phyloP scores from a whole-genome alignment of 2,329 filamentous ascomycete genomes.

The Pestalotiopsis fici region DNA sequence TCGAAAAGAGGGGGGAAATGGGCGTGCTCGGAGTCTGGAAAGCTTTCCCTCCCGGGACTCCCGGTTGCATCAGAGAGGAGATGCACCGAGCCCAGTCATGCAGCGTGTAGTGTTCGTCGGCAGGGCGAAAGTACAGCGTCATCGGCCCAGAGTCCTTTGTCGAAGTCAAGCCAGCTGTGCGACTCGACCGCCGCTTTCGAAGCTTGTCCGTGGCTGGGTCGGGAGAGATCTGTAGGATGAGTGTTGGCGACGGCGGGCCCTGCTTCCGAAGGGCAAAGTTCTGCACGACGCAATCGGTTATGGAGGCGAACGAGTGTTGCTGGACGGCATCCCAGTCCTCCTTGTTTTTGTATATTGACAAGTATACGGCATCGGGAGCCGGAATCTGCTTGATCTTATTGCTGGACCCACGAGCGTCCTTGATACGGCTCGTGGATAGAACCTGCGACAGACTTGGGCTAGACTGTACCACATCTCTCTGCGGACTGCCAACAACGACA shows the following conservation, averaged over 20 bases:
- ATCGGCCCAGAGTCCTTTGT: constrained; percentile 50
- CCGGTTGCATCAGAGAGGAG: constrained; percentile 40
- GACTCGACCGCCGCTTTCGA: constrained; percentile 65
- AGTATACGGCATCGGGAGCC: constrained; percentile 43
- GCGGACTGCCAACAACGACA: constrained; percentile 52
- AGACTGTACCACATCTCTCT: constrained; percentile 34
- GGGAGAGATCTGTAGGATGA: constrained; percentile 56
- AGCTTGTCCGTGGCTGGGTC: constrained; percentile 57
- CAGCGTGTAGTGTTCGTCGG: constrained; percentile 54
- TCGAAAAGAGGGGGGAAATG: constrained; percentile 53
- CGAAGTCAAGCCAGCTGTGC: constrained; percentile 56
- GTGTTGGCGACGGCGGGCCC: constrained; percentile 58
- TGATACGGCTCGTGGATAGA: constrained; percentile 38
- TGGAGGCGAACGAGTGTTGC: constrained; percentile 52
- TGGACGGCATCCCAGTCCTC: constrained; percentile 56
- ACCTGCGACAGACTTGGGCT: constrained; percentile 40
- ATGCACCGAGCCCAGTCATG: constrained; percentile 63
- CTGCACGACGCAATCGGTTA: constrained; percentile 61
- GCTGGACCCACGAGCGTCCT: constrained; percentile 34
- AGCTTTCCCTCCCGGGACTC: constrained; percentile 38
- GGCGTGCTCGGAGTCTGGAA: constrained; percentile 51
- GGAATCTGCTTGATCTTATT: constrained; percentile 36
- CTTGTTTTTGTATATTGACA: constrained; percentile 60
- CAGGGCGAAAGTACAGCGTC: constrained; percentile 58
- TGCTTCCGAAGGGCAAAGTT: constrained; percentile 63